Base-by-base conservation (phyloP, 1,284 basidiomycete species). In the Cerioporus squamosus region DNA sequence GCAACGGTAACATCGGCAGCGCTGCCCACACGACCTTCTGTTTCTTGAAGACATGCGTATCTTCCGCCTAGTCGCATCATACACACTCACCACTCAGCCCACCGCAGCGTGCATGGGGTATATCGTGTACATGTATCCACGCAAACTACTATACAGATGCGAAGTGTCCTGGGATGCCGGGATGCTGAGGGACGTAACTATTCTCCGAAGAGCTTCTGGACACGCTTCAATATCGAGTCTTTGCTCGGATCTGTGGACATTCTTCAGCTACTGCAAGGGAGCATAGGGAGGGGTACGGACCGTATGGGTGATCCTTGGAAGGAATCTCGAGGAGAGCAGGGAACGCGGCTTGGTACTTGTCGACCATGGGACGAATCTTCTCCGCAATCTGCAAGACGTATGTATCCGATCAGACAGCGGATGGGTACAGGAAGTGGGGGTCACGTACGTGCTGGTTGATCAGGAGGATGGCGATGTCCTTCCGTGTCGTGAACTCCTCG, bases 311-410 rank as follows among this genome's bases (percentile, higher is more conserved):
- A 70, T 94, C 95, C 74, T 97, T 97, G 53, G 92, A 94, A 18
- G 97, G 97, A 64, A 99, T 99, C 77, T 99, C 97, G 22, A 99
- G 86, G 36, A 99, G 76, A 0, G 97, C 95, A 22, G 97, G 97
- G 79, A 99, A 99, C 0, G 97, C 90, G 72, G 96, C 92, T 62
- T 93, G 90, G 73, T 99, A 99, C 66, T 90, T 89, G 77, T 99
- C 97, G 17, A 99, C 94, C 2, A 93, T 88, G 0, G 95, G 94
- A 50, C 97, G 82, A 68, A 99, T 99, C 81, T 93, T 94, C 79
- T 99, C 97, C 48, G 95, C 95, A 67, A 98, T 81, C 95, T 97
- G 47, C 22, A 12, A 48, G 63, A 55, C 17, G 10, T 20, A 36
- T 18, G 17, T 1, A 53, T 26, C 15, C 22, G 53, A n/a, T 3